Percentiles rank a stretch among this genome's conserved stretches.
phyloP scores from a whole-genome alignment of 352 stramenopile genomes.

The Pythium insidiosum region DNA sequence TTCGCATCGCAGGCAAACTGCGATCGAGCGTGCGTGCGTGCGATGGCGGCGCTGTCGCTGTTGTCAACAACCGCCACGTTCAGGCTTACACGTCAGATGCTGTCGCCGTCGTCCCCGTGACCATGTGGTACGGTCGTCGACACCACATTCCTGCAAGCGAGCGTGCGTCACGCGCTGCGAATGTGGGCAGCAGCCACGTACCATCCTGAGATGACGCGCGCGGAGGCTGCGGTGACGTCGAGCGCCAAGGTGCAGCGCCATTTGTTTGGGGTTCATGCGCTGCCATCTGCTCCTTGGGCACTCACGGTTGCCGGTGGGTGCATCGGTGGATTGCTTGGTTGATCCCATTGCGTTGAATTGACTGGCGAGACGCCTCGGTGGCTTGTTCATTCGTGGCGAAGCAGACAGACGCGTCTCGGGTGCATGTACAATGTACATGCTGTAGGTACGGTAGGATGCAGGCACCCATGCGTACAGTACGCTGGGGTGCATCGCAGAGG shows the following conservation, averaged over 20 bases:
- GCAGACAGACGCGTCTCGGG: neutral
- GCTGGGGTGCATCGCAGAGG: neutral
- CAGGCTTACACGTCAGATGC: neutral
- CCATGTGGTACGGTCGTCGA: neutral
- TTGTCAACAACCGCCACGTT: neutral
- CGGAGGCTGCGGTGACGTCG: too few species aligned
- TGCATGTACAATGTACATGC: neutral
- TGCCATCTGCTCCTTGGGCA: too few species aligned
- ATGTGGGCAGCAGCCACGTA: too few species aligned
- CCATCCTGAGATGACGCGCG: too few species aligned
- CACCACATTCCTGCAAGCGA: neutral
- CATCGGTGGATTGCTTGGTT: too few species aligned
- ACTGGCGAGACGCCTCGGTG: too few species aligned
- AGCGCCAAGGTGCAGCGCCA: too few species aligned
- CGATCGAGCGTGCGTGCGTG: too few species aligned
- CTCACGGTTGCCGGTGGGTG: too few species aligned
- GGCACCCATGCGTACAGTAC: neutral
- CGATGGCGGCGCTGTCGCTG: too few species aligned
- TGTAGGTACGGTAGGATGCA: neutral
- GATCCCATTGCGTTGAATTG: too few species aligned
- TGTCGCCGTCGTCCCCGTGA: neutral
- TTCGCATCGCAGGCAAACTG: neutral
- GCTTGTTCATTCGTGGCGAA: neutral
- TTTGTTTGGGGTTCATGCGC: too few species aligned
- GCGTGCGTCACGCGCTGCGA: neutral